Percentiles rank a stretch among this genome's conserved stretches.
phyloP scores from a whole-genome alignment of 306 rosid genomes.

The Crataegus laevigata region DNA sequence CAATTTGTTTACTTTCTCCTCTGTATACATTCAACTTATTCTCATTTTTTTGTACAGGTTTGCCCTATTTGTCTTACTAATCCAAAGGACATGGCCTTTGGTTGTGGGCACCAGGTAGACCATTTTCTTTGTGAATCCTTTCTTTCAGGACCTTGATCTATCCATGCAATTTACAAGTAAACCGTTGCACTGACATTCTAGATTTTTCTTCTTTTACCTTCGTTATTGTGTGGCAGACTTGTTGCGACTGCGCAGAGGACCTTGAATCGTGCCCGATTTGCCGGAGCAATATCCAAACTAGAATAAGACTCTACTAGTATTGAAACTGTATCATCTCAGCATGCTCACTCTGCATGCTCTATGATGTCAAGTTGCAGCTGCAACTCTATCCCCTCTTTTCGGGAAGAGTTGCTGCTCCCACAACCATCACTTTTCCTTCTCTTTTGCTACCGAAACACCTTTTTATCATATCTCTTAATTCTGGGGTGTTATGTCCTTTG shows the following conservation, averaged over 20 bases:
- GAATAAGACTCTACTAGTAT: conserved; percentile 73
- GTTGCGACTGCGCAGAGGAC: conserved; percentile 68
- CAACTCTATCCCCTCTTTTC: no score
- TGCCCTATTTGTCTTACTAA: conserved; percentile 71
- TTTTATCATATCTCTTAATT: no score
- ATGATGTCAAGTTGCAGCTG: no score
- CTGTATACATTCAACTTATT: background rate
- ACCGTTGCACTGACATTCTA: no score
- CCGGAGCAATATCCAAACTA: conserved; percentile 50
- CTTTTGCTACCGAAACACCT: no score
- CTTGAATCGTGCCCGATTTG: conserved; percentile 74
- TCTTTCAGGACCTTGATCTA: conserved; percentile 4
- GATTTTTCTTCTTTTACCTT: background rate
- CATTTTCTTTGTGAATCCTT: background rate
- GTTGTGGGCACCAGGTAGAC: conserved; percentile 88
- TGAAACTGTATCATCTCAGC: no score
- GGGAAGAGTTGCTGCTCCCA: no score
- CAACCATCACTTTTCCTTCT: no score
- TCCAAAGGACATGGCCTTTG: conserved; percentile 76
- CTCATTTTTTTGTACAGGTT: conserved; percentile 32
- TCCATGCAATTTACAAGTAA: background rate
- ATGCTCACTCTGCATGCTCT: no score
- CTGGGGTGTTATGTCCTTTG: no score
- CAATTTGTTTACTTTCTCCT: background rate
- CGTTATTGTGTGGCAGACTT: conserved; percentile 45